A percentile compares a stretch with the other conserved stretches of the same genome.
Evolutionary conservation across 1,284 basidiomycete species (phyloP).

Genomic region (Psilocybe mexicana): DNA sequence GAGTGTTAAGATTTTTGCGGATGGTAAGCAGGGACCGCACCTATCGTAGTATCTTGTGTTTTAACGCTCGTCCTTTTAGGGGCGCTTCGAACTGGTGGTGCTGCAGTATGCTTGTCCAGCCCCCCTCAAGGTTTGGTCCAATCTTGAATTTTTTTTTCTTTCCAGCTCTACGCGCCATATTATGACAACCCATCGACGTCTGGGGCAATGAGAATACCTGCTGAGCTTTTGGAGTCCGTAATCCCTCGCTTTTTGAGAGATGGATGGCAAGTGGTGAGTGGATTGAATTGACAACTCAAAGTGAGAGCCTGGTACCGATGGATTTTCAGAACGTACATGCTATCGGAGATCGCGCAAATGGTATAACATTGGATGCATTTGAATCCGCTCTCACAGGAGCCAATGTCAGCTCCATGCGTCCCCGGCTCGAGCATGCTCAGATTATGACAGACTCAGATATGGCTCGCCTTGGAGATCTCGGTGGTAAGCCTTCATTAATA

Average conservation of each 20-base stretch:
- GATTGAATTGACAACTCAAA: neutral
- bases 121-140: too few relatives aligned
- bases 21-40: slow-evolving; percentile 47
- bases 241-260: slow-evolving; percentile 72
- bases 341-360: slow-evolving; percentile 89
- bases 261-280: slow-evolving; percentile 75
- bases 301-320: neutral
- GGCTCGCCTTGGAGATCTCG: slow-evolving; percentile 70
- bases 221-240: slow-evolving; percentile 61
- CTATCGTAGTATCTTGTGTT: neutral
- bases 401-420: slow-evolving; percentile 62
- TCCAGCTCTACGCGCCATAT: slow-evolving; percentile 75
- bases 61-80: slow-evolving; percentile 39
- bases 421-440: slow-evolving; percentile 91
- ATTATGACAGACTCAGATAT: slow-evolving; percentile 76
- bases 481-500: slow-evolving; percentile 47
- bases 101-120: slow-evolving; percentile 61
- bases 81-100: slow-evolving; percentile 84
- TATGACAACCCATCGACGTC: slow-evolving; percentile 72
- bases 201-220: slow-evolving; percentile 76
- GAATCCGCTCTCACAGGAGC: slow-evolving; percentile 61
- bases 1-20: slow-evolving; percentile 88
- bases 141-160: neutral
- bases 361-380: slow-evolving; percentile 82
- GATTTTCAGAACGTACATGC: slow-evolving; percentile 76